Evolutionary conservation across 768 basidiomycete genomes (phyloP).

Genomic region (Pisolithus sp.): DNA sequence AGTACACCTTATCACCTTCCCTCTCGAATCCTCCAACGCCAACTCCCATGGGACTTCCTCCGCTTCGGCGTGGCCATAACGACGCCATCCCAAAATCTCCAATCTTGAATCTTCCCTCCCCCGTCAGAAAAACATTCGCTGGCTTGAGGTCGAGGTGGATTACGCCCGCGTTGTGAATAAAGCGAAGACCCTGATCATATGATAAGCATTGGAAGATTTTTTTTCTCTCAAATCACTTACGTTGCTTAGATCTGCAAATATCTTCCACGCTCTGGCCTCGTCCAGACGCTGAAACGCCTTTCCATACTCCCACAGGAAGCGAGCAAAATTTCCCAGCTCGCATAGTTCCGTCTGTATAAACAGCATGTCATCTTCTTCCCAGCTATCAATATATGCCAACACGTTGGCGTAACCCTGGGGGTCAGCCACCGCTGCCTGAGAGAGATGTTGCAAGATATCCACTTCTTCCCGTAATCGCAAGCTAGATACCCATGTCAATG

Average conservation of each 20-base stretch:
- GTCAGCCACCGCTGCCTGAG: constrained; percentile 26
- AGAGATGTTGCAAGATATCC: constrained; percentile 78
- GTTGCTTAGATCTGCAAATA: constrained; percentile 81
- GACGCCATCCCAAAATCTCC: constrained; percentile 99
- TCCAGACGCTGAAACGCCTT: constrained; percentile 77
- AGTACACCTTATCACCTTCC: constrained; percentile 95
- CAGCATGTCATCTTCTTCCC: constrained; percentile 86
- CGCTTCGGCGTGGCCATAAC: constrained; percentile 64
- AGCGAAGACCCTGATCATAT: constrained; percentile 61
- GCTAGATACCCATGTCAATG: constrained; percentile 32
- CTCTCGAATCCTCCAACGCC: constrained; percentile 65
- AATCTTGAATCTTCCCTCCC: constrained; percentile 85
- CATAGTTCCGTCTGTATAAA: constrained; percentile 96
- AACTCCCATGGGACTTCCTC: constrained; percentile 32
- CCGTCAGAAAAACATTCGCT: constrained; percentile 90
- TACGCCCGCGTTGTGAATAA: constrained; percentile 83
- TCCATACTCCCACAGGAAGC: constrained; percentile 90
- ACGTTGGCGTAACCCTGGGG: constrained; percentile 62
- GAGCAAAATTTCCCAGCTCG: constrained; percentile 84
- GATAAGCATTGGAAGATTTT: background rate
- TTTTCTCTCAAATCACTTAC: constrained; percentile 42
- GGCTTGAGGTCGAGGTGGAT: constrained; percentile 98
- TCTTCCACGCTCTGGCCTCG: constrained; percentile 95
- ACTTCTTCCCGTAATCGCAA: constrained; percentile 91
- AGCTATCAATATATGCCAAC: constrained; percentile 84